Evolutionary conservation across 2,329 filamentous ascomycete genomes (phyloP), one percentile per base, ranked within the genome.

Genomic region (Nothophaeocryptopus gaeumannii): DNA sequence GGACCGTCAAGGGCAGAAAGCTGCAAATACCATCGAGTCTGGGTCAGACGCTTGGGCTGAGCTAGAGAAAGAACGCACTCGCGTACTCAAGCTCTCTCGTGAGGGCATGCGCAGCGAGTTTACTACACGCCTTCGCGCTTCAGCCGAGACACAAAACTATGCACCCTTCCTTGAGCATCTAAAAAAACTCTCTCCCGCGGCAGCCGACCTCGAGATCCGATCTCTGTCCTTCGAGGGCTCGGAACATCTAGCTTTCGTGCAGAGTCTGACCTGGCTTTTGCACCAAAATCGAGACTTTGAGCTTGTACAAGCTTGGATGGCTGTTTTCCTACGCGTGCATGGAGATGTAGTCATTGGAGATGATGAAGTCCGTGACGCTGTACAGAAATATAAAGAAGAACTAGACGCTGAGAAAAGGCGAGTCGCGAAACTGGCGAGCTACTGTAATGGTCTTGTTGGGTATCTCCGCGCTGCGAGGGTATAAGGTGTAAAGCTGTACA

Each of bases 291-390:
- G 81, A 40, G 93, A 97, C 69, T 99, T 95, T 69, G 93, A 99
- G 71, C 78, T 99, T 34, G 87, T 89, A 12, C 91, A 97, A 70
- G 89, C 90, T 0, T 99, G 93, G 92, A 97, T 99, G 90, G 85
- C 86, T 2, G 92, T 97, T 1, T 95, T 97, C 64, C 68, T 99
- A 51, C 81, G 85, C 40, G 74, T 96, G 35, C 92, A 97, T 69
- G 78, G 78, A 5, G 83, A 85, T 53, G 72, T 78, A 12, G 72
- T 87, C 11, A 67, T 72, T 5, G 67, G 72, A 31, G 70, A 72
- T 33, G 64, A 79, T 63, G 67, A 71, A 29, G 68, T 92, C 11
- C 75, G 83, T 39, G 73, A 70, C 1, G 81, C 80, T 39, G 70
- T 96, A 53, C 69, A 71, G 45, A 77, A 79, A 59, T 96, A 89